Evolutionary conservation across 2,329 filamentous ascomycete species (phyloP), one percentile per base, ranked within the genome.

Genomic region (Teratosphaeria zuluensis): DNA sequence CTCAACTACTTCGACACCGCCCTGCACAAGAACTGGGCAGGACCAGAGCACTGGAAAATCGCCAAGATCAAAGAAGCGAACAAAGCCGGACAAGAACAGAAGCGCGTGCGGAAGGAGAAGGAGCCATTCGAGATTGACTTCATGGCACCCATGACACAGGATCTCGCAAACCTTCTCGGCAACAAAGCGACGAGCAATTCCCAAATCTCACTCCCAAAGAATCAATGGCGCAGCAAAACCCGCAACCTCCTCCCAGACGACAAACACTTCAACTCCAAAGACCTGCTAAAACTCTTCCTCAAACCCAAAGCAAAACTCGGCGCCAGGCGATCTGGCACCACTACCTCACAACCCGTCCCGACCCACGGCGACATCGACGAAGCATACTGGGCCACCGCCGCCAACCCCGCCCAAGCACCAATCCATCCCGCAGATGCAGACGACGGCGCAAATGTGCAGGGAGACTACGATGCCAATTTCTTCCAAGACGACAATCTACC

Each of bases 1-100:
- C 81, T 99, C n/a, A 88, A 89, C 69, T 99, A 97, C 76, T 99
- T 99, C 70, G 94, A 99, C 72, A 90, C 96, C 69, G 92, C 92
- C 2, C 77, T 97, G 51, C 90, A 94, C 71, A 97, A 96, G 81
- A 96, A 96, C 69, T 99, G 94, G 92, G 87, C 88, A 5, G 95
- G 91, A 54, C 92, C 94, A n/a, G 94, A 97, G 72, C 94, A 99
- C 74, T 99, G 94, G 94, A 87, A 92, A 65, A 97, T 99, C 70
- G 84, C 89, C 62, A 90, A 91, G 70, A 94, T 99, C 73, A 97
- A 97, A 67, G 28, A 31, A 31, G 32, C 28, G 19, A 53, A 16
- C 16, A 35, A 12, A 31, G 52, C 28, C 28, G 52, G 52, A 9
- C 82, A 85, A 58, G 75, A 72, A 14, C 78, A 73, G 67, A 91